Base-by-base conservation (phyloP, 2,329 filamentous ascomycete species). In the Paecilomyces formosus region DNA sequence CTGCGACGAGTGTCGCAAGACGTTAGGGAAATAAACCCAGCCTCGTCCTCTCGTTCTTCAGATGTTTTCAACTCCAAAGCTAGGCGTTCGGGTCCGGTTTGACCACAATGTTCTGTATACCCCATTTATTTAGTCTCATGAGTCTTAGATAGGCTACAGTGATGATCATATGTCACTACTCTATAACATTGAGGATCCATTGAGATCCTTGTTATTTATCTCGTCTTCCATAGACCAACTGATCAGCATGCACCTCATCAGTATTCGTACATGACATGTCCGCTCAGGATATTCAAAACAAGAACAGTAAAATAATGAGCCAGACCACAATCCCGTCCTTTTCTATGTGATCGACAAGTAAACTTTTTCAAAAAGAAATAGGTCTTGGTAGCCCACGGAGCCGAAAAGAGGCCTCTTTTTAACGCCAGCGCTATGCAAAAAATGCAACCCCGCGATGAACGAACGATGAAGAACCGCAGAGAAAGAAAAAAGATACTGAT, bases 1-100 rank as follows among this genome's bases (percentile, higher is more conserved):
- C 68, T 84, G 81, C 69, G 76, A 77, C 51, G 78, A 81, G 61
- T 84, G 81, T 67, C 67, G 75, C 60, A 72, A 71, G 57, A 77
- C 68, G 53, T 64, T 76, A 57, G 71, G 70, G 22, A 74, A 74
- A 60, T 75, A 63, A 58, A 59, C 18, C 49, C 54, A 52, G 39
- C 22, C 35, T 30, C n/a, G n/a, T 24, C 15, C 56, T 18, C 57
- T 52, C 49, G 53, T 30, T 57, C 21, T 55, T 57, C 53, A 53
- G 6, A 45, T 35, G n/a, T 39, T 3, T 39, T 39, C 35, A 4
- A 39, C 13, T 45, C n/a, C 39, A 45, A 2, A 9, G 9, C n/a
- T 45, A 15, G 39, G 39, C n/a, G 39, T 45, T 45, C 15, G 18
- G 39, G 3, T 45, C 3, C 15, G 2, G 35, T n/a, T 39, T 39